Evolutionary conservation across 2,329 filamentous ascomycete species (phyloP), one percentile per base, ranked within the genome.

Genomic region (Tolypocladium cylindrosporum): DNA sequence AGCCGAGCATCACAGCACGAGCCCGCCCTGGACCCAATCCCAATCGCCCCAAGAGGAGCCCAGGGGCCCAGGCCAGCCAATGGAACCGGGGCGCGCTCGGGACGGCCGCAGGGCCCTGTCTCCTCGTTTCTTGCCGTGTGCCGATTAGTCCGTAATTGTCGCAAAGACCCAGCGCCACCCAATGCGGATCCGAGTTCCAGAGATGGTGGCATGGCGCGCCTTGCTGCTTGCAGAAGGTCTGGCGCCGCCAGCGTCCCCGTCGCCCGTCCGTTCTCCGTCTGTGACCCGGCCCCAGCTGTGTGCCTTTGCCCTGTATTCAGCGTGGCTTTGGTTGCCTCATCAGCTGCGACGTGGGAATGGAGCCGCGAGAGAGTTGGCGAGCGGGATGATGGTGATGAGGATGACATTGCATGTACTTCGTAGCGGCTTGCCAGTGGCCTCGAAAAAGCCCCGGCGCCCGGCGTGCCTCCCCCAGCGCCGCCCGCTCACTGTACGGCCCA

Each of bases 1-100:
- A 57, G 56, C 56, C 56, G 56, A 54, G 56, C 40, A 48, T 45
- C 56, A 34, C 34, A 41, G 45, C 42, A 37, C 36, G 31, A 50
- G 34, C 43, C 34, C 21, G 37, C 27, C 19, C 27, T 36, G 48
- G 31, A 37, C 5, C 48, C 48, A 36, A 52, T 37, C 31, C 48
- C 14, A n/a, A 13, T 13, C 14, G 48, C 48, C 48, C 5, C 5
- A 9, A 24, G 48, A 19, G 45, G 24, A 19, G 45, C 45, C 40
- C 42, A 43, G 27, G 10, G 55, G 34, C 14, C 31, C 24, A 42
- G 50, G 21, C 36, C 36, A 39, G 41, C 56, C 56, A 57, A 57
- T 57, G 31, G 51, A 16, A 39, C 16, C 14, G 24, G 52, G 21
- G 52, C 21, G 48, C 34, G 42, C 21, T 39, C 31, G 31, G 27